Base-by-base conservation (phyloP, 2,329 filamentous ascomycete genomes). In the Diatrype stigma region DNA sequence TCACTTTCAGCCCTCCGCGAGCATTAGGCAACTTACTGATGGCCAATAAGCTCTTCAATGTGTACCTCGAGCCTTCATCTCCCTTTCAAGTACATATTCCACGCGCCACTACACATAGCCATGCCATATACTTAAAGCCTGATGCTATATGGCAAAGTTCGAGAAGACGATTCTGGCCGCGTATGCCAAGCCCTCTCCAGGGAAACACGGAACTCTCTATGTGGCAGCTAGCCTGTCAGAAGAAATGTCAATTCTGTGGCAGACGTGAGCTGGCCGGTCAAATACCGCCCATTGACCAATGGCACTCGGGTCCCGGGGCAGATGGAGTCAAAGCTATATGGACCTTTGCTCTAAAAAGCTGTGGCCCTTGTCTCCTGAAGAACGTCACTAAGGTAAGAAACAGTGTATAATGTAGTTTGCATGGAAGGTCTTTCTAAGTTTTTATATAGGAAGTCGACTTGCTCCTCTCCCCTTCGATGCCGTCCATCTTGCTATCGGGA, bases 141-240 rank as follows among this genome's bases (percentile, higher is more conserved):
- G 81, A 90, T 63, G 70, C 72, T 45, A 83, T 93, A 60, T 93
- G 89, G 89, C 79, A 80, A 64, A 73, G 76, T 57, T 87, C 88
- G 60, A 81, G 88, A 63, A 83, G 83, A 60, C 70, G 73, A 19
- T 85, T 82, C 66, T 81, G 81, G 71, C 82, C 82, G 23, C 78
- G 79, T 57, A 82, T 91, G 73, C 89, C 89, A 45, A 76, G 77
- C 50, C 89, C 89, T 26, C 74, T 93, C 46, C 71, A 73, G 48
- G 78, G 76, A 51, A 80, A 79, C 63, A 80, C 81, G 40, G 89
- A 94, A 67, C 73, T 89, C 56, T 80, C 86, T 40, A 92, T 92
- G 87, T 90, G 89, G 81, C 81, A 80, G 61, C 72, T 94, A 47
- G 75, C 83, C 34, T 84, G 82, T 66, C 79, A 81, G 45, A 72